Evolutionary conservation across 495 filamentous ascomycete genomes (phyloP).

Genomic region (Ramalina intermedia): DNA sequence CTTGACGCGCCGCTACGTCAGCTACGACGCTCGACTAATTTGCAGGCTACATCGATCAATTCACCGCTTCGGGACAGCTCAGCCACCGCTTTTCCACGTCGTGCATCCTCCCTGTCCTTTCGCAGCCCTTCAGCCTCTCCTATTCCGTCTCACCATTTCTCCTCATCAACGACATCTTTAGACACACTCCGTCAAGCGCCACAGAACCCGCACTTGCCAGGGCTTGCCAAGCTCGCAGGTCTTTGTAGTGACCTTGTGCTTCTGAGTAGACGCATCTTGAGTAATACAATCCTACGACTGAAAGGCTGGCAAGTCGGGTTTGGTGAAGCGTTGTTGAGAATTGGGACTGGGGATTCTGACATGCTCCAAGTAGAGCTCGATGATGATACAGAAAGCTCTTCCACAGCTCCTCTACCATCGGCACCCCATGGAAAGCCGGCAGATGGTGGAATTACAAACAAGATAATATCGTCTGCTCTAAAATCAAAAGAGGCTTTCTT

Average conservation of each 20-base stretch:
- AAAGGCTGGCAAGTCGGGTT: constrained; percentile 67
- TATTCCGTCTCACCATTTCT: not conserved
- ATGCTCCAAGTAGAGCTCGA: constrained; percentile 42
- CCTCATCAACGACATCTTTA: constrained; percentile 2
- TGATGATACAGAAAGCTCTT: constrained; percentile 11
- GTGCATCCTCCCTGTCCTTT: constrained; percentile 28
- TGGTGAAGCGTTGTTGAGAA: constrained; percentile 33
- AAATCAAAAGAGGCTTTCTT: constrained; percentile 33
- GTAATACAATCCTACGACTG: constrained; percentile 53
- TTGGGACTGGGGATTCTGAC: constrained; percentile 33
- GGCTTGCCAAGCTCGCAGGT: constrained; percentile 71
- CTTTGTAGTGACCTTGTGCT: constrained; percentile 65
- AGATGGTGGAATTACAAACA: constrained; percentile 34
- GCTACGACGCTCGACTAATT: not conserved
- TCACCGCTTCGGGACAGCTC: not conserved
- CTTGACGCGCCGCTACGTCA: constrained; percentile 10
- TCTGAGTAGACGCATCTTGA: constrained; percentile 65
- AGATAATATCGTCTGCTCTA: constrained; percentile 34
- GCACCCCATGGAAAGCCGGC: not conserved
- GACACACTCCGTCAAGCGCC: constrained; percentile 7
- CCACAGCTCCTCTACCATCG: not conserved
- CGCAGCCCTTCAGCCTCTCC: not conserved
- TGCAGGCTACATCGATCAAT: not conserved
- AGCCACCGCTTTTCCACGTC: constrained; percentile 17
- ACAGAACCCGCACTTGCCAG: constrained; percentile 36